Evolutionary conservation across 441 rosid genomes (phyloP).

Genomic region (Bocquillonia castaneifolia): DNA sequence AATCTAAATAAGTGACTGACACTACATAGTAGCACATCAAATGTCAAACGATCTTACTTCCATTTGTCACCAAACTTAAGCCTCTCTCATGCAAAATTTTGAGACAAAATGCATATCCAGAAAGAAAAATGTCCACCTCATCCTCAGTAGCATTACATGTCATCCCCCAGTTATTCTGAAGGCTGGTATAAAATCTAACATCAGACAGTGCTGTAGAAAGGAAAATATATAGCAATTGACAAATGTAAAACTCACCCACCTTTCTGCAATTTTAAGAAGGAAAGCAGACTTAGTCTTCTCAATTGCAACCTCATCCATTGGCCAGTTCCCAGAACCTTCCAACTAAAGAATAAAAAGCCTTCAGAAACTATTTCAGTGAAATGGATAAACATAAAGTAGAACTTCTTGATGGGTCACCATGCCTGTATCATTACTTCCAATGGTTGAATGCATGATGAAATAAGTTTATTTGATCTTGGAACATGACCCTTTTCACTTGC

Average conservation of each 20-base stretch:
- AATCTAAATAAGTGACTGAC: slow-evolving; percentile 6
- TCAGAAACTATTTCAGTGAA: slow-evolving; percentile 18
- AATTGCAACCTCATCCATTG: slow-evolving; percentile 74
- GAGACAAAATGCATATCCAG: slow-evolving; percentile 83
- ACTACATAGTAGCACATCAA: slow-evolving; percentile 15
- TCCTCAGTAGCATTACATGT: slow-evolving; percentile 67
- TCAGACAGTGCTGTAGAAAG: slow-evolving; percentile 9
- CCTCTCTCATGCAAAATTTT: slow-evolving; percentile 87
- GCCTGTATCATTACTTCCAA: slow-evolving; percentile 95
- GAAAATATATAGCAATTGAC: slow-evolving; percentile 8
- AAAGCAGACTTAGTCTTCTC: slow-evolving; percentile 89
- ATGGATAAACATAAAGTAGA: not conserved
- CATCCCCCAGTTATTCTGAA: slow-evolving; percentile 62
- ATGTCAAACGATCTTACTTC: slow-evolving; percentile 49
- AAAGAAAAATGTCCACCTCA: slow-evolving; percentile 60
- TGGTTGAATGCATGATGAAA: slow-evolving; percentile 62
- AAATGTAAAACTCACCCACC: slow-evolving; percentile 37
- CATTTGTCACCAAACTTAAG: slow-evolving; percentile 65
- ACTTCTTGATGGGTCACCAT: slow-evolving; percentile 16
- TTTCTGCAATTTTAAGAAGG: slow-evolving; percentile 85
- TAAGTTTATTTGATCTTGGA: slow-evolving; percentile 43
- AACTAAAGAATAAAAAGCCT: slow-evolving; percentile 40
- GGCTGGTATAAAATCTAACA: slow-evolving; percentile 46
- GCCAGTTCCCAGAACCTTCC: slow-evolving; percentile 99
- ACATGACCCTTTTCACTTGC: slow-evolving; percentile 42